Evolutionary conservation across 495 filamentous ascomycete species (phyloP).

Genomic region (Penicillium egyptiacum): DNA sequence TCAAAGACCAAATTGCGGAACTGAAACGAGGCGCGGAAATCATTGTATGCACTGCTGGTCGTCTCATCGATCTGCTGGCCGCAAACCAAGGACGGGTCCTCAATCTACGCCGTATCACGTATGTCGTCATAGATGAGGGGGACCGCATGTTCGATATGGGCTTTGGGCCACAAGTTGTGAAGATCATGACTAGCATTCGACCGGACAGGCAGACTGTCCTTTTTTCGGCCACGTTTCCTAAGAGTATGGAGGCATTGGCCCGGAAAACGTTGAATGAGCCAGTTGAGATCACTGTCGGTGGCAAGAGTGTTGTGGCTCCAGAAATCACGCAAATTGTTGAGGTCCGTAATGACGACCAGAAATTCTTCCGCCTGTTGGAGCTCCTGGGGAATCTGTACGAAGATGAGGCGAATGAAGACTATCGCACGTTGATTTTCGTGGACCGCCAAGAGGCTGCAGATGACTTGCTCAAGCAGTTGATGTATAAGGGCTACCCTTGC

Average conservation of each 20-base stretch:
- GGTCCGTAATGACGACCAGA: slow-evolving; percentile 76
- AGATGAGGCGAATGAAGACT: slow-evolving; percentile 76
- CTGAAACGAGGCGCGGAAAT: slow-evolving; percentile 95
- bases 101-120: slow-evolving; percentile 84
- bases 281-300: slow-evolving; percentile 90
- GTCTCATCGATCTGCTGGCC: slow-evolving; percentile 91
- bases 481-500: slow-evolving; percentile 88
- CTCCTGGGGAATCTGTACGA: slow-evolving; percentile 85
- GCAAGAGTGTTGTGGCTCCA: slow-evolving; percentile 84
- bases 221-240: slow-evolving; percentile 96
- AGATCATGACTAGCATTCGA: slow-evolving; percentile 86
- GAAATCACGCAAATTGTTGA: slow-evolving; percentile 96
- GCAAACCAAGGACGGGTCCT: slow-evolving; percentile 92
- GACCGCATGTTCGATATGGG: slow-evolving; percentile 99
- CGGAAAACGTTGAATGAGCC: slow-evolving; percentile 84
- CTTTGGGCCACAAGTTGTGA: slow-evolving; percentile 97
- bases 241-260: slow-evolving; percentile 85
- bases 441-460: slow-evolving; percentile 95
- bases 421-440: slow-evolving; percentile 87
- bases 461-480: slow-evolving; percentile 73
- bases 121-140: slow-evolving; percentile 93
- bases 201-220: slow-evolving; percentile 91
- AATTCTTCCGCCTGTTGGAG: slow-evolving; percentile 81
- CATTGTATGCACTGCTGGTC: slow-evolving; percentile 92
- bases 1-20: slow-evolving; percentile 97